Evolutionary conservation across 2,329 filamentous ascomycete genomes (phyloP).

Genomic region (Penicillium occitanis): DNA sequence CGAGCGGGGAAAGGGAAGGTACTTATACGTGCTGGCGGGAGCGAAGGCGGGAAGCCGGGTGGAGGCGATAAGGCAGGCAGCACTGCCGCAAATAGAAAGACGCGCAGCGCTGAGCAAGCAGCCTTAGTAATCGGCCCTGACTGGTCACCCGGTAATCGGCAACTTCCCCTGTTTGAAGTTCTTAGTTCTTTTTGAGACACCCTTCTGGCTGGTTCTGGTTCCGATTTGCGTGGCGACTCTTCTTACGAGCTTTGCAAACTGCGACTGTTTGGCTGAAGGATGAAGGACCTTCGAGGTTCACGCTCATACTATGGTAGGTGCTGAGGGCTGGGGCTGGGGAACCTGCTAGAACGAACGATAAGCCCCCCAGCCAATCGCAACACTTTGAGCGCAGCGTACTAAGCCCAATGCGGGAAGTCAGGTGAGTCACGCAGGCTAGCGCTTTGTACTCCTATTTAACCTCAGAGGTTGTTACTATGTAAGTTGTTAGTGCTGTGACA

Average conservation of each 20-base stretch:
- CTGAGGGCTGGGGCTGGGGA: slow-evolving; percentile 20
- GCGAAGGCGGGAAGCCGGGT: slow-evolving; percentile 16
- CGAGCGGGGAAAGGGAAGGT: slow-evolving; percentile 29
- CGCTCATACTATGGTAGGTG: background rate
- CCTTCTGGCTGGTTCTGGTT: slow-evolving; percentile 9
- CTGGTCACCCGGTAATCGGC: slow-evolving; percentile 6
- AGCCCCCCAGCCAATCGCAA: slow-evolving; percentile 9
- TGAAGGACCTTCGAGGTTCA: slow-evolving; percentile 7
- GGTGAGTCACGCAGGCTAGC: slow-evolving; percentile 4
- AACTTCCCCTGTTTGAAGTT: slow-evolving; percentile 9
- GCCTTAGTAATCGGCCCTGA: slow-evolving; percentile 5
- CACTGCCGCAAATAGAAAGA: slow-evolving; percentile 13
- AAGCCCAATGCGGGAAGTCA: background rate
- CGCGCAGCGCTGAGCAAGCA: background rate
- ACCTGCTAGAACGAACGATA: slow-evolving; percentile 24
- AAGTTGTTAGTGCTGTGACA: background rate
- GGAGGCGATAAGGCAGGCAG: slow-evolving; percentile 22
- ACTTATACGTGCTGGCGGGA: slow-evolving; percentile 28
- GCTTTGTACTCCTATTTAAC: background rate
- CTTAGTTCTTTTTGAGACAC: background rate
- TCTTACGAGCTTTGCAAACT: background rate
- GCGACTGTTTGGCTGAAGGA: background rate
- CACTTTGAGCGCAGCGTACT: slow-evolving; percentile 11
- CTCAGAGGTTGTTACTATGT: no score
- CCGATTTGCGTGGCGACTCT: background rate